phyloP scores from a whole-genome alignment of 495 filamentous ascomycete species.

The Trichoderma gamsii region DNA sequence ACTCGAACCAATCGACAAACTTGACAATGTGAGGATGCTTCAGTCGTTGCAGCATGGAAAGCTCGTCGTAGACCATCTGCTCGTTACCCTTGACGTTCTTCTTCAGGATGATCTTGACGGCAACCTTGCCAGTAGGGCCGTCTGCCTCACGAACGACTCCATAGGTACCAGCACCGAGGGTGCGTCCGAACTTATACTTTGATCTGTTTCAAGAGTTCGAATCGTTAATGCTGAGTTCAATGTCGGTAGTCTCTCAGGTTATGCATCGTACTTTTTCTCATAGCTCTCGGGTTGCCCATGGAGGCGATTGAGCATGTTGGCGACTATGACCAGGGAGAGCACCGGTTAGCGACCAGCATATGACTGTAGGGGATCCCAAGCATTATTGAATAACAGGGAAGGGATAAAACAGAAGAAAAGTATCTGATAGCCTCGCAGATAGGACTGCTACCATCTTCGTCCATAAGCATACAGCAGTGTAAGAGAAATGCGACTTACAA shows the following conservation, averaged over 20 bases:
- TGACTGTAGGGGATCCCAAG: background rate
- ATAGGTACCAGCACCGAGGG: conserved; percentile 94
- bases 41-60: conserved; percentile 82
- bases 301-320: conserved; percentile 93
- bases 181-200: conserved; percentile 85
- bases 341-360: background rate
- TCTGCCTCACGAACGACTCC: conserved; percentile 97
- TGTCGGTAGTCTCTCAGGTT: background rate
- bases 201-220: conserved; percentile 43
- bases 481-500: conserved; percentile 25
- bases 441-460: background rate
- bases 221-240: conserved; percentile 20
- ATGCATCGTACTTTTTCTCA: conserved; percentile 76
- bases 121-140: conserved; percentile 74
- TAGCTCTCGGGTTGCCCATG: conserved; percentile 97
- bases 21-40: conserved; percentile 94
- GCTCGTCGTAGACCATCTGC: conserved; percentile 96
- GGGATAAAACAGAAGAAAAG: background rate
- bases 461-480: background rate
- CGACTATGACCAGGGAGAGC: conserved; percentile 47
- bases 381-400: background rate
- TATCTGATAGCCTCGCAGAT: background rate
- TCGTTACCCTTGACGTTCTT: conserved; percentile 98
- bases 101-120: conserved; percentile 98
- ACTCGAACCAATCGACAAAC: conserved; percentile 99